Evolutionary conservation across 2,329 filamentous ascomycete species (phyloP), one percentile per base, ranked within the genome.

Genomic region (Pseudofabraea citricarpa): DNA sequence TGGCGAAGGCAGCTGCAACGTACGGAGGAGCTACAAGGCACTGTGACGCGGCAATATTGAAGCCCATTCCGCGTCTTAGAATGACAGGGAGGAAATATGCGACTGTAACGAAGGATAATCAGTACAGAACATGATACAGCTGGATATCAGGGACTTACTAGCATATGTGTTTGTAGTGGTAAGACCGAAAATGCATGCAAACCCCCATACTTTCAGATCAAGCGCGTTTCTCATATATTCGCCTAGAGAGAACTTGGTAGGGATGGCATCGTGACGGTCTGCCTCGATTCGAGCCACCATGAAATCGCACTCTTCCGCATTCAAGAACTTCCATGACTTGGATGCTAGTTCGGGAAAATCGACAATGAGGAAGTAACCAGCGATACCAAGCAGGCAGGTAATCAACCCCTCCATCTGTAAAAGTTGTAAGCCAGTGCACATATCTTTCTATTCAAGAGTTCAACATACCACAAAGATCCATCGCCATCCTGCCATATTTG

Each of bases 71-170:
- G 19, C 65, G 57, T 13, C 40, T 13, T 5, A 94, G 77, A 54
- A 93, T 87, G 56, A 90, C 78, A 6, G 87, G 87, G 4, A 90
- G 66, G 58, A 90, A 91, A 63, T 86, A 91, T 2, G 85, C 83
- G 7, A 93, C 27, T 7, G 10, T 4, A 31, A 31, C 13, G 16
- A 5, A n/a, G 9, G 13, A 10, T 31, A 12, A 31, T 12, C 6
- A 31, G 4, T 5, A 10, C 2, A 31, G 27, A 3, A n/a, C 13
- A 10, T n/a, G 27, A 31, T 6, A 12, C 16, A 12, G 27, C 16
- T 10, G 26, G n/a, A 12, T 31, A 12, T 3, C 27, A 6, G 27
- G 13, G 6, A 31, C 27, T 31, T 31, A 31, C 27, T 75, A 0
- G 86, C 80, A 60, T 93, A 93, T 1, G 75, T 75, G 40, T 87